phyloP scores from a whole-genome alignment of 2,329 filamentous ascomycete species.

The Xylaria multiplex region DNA sequence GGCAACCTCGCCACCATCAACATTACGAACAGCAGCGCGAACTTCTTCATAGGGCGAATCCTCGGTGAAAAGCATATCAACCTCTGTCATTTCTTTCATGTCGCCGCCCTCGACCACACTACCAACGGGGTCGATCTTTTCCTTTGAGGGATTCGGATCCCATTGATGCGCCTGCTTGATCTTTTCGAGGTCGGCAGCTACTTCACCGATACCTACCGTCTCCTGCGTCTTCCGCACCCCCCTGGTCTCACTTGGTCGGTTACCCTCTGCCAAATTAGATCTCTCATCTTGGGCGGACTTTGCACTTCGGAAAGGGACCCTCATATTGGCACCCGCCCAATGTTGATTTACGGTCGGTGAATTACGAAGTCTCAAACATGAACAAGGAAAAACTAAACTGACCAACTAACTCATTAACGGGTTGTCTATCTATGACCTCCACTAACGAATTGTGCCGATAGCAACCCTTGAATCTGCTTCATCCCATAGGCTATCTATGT shows the following conservation, averaged over 20 bases:
- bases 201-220: slow-evolving; percentile 38
- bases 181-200: slow-evolving; percentile 46
- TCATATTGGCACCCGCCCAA: slow-evolving; percentile 22
- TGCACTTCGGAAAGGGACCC: slow-evolving; percentile 21
- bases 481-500: slow-evolving; percentile 20
- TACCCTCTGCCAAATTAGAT: slow-evolving; percentile 32
- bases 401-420: not conserved
- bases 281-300: slow-evolving; percentile 20
- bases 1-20: slow-evolving; percentile 55
- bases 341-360: not conserved
- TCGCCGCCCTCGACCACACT: slow-evolving; percentile 48
- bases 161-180: slow-evolving; percentile 50
- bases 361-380: not conserved
- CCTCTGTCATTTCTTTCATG: slow-evolving; percentile 46
- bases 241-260: slow-evolving; percentile 28
- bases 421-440: slow-evolving; percentile 4
- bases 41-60: slow-evolving; percentile 54
- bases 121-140: slow-evolving; percentile 49
- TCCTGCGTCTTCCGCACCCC: slow-evolving; percentile 33
- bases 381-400: not conserved
- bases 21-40: slow-evolving; percentile 57
- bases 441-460: slow-evolving; percentile 20
- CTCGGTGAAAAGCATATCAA: slow-evolving; percentile 49
- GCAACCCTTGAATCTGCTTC: slow-evolving; percentile 8
- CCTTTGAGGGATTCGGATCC: slow-evolving; percentile 50